A percentile compares a stretch with the other conserved stretches of the same genome.
phyloP scores from a whole-genome alignment of 768 basidiomycete genomes.

The Stropharia rugosoannulata region DNA sequence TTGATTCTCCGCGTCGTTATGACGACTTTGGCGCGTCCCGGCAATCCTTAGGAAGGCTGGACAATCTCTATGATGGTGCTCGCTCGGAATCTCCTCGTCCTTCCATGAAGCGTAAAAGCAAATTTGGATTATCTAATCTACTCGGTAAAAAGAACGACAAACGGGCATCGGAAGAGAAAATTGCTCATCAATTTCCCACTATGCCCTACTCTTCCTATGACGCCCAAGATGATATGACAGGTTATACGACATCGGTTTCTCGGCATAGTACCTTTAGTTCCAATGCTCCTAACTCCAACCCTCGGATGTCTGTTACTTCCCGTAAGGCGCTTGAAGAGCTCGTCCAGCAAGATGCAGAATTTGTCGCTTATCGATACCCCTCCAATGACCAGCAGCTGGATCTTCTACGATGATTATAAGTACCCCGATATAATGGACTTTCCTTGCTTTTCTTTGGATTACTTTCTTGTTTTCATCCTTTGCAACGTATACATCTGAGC shows the following conservation, averaged over 20 bases:
- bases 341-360: conserved; percentile 83
- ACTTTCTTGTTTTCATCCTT: conserved; percentile 16
- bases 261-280: conserved; percentile 48
- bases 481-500: conserved; percentile 13
- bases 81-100: conserved; percentile 29
- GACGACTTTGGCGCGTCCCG: conserved; percentile 75
- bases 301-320: conserved; percentile 61
- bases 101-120: conserved; percentile 66
- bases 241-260: conserved; percentile 50
- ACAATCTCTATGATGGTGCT: conserved; percentile 30
- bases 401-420: conserved; percentile 39
- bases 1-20: conserved; percentile 43
- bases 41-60: conserved; percentile 50
- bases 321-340: conserved; percentile 75
- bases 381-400: conserved; percentile 71
- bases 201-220: conserved; percentile 45
- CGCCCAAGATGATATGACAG: conserved; percentile 47
- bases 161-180: conserved; percentile 34
- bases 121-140: conserved; percentile 65
- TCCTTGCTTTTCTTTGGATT: conserved; percentile 10
- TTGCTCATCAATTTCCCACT: conserved; percentile 47
- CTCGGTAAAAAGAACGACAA: conserved; percentile 54
- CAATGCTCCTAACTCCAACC: conserved; percentile 33
- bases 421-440: conserved; percentile 7
- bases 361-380: conserved; percentile 86